Base-by-base conservation (phyloP, 495 filamentous ascomycete species). In the Stereocaulon alpinum region DNA sequence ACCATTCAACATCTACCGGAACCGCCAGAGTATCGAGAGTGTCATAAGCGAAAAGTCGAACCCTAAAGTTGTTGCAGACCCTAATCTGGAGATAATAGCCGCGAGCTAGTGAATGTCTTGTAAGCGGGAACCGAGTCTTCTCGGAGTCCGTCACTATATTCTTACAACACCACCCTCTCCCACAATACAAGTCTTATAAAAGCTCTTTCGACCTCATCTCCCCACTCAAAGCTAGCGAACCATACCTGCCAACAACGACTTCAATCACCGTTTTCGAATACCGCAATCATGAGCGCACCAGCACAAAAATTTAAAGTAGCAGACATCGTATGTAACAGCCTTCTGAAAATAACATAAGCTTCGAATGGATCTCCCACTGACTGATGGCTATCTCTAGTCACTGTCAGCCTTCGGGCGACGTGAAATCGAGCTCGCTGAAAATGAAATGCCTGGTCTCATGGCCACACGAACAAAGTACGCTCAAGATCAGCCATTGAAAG, bases 361-460 rank as follows among this genome's bases (percentile, higher is more conserved):
- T 62, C 29, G 18, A 32, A 9, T 1, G 32, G 32, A 17, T 34
- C 40, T 24, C 47, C 22, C 60, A 64, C 64, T 48, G 59, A 52
- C 63, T 71, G 50, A 74, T 63, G 32, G 27, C 40, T 64, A 29
- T 14, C 56, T 49, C 24, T 69, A 83, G 75, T 89, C 86, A 71
- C 84, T 97, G 71, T 92, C 93, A 70, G 93, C 93, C 73, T 98
- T 98, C 72, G 93, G 93, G 74, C 93, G 93, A 78, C 91, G 92
- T 72, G 93, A 98, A 83, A 96, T 98, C 69, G 91, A 96, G 75
- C 81, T 98, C 66, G 92, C 93, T 61, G 92, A 98, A 82, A 91
- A 95, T 81, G 93, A 95, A 80, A 95, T 95, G 89, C 88, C 88
- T 54, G 92, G 93, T 82, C 83, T 98, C 63, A 96, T 98, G 89